phyloP scores from a whole-genome alignment of 176 grass and related monocot species.

The Pharus latifolius region DNA sequence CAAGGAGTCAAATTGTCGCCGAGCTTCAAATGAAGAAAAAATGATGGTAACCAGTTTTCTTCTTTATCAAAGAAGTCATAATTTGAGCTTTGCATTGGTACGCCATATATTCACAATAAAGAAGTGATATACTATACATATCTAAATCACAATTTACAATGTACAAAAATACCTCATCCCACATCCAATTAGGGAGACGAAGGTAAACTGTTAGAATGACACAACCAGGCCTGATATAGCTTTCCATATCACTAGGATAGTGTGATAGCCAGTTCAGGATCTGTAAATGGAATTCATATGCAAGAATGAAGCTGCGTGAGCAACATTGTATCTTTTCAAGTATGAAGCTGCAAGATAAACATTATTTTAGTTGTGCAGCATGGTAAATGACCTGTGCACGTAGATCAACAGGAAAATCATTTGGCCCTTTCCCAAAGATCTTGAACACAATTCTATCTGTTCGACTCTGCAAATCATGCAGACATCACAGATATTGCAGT shows the following conservation, averaged over 20 bases:
- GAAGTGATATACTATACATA: background rate
- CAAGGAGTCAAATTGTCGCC: constrained; percentile 40
- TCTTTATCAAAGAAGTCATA: background rate
- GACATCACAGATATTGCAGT: background rate
- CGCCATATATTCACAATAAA: background rate
- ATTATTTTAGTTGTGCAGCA: constrained; percentile 24
- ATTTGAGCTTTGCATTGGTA: background rate
- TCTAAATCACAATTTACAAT: background rate
- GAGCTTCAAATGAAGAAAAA: constrained; percentile 40
- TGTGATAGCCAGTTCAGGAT: constrained; percentile 73
- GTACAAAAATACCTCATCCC: constrained; percentile 44
- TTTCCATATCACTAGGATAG: constrained; percentile 77
- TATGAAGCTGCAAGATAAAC: constrained; percentile 8
- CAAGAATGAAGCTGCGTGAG: background rate
- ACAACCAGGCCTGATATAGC: constrained; percentile 94
- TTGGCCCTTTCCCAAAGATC: constrained; percentile 82
- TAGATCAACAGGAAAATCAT: constrained; percentile 73
- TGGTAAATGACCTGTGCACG: constrained; percentile 54
- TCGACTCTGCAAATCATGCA: constrained; percentile 42
- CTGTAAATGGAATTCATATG: constrained; percentile 24
- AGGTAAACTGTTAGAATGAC: constrained; percentile 86
- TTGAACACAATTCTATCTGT: constrained; percentile 93
- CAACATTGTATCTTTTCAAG: background rate
- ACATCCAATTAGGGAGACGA: constrained; percentile 59
- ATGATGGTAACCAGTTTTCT: background rate